Evolutionary conservation across 139 green algal species (phyloP), one percentile per base, ranked within the genome.

Genomic region (Diplosphaera chodatii): DNA sequence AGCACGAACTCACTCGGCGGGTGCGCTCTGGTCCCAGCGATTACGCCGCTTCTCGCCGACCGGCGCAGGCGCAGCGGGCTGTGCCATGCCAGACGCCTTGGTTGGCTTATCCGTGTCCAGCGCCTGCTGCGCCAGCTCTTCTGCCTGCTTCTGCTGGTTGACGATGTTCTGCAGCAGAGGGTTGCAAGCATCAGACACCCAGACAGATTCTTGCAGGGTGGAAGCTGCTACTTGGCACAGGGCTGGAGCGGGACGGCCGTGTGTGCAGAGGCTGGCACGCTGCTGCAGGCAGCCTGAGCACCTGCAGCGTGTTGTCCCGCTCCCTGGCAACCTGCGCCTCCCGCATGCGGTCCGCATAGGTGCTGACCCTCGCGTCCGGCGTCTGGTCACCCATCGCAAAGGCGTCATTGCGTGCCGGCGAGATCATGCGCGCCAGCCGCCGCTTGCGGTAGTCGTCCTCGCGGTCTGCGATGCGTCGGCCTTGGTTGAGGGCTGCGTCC

Each of bases 281-380:
- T 27, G 16, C 3, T 25, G 8, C 13, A 59, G 48, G 48, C 8
- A 48, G 10, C 13, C 10, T 13, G 37, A 8, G 18, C 4, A 59
- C 48, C 48, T 59, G 48, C 48, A 97, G 80, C 30, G 94, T 98
- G 72, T 98, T 96, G 70, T 96, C 93, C 33, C 88, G 83, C 82
- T 97, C 92, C 5, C 90, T 77, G 56, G 87, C 81, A 65, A 97
- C 74, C 78, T 87, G 76, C 75, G 89, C 76, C 74, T 96, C 87
- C 4, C 82, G 77, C 87, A 98, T 94, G 8, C 93, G 84, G 68
- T 98, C 94, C 6, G 87, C 94, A 68, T 98, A 98, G 4, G 87
- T 97, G 32, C 84, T 77, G 32, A 91, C 83, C n/a, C 81, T 67
- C 4, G 84, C 77, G 63, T 91, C 89, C 59, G 91, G 89, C 25